Evolutionary conservation across 1,284 basidiomycete genomes (phyloP).

Genomic region (Coniophora puteana): DNA sequence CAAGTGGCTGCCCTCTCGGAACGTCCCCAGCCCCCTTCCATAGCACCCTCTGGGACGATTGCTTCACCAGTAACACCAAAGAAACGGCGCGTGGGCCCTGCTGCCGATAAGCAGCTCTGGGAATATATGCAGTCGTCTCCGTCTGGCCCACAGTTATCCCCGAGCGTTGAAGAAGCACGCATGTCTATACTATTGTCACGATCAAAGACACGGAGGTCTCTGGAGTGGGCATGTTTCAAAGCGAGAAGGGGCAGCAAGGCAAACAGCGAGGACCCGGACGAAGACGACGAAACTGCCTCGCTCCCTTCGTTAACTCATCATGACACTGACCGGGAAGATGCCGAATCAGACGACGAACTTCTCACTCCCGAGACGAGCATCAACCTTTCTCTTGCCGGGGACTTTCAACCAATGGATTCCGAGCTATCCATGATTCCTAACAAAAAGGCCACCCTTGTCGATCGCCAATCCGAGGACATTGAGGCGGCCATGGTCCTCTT

Average conservation of each 20-base stretch:
- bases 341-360: constrained; percentile 23
- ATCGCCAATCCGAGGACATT: constrained; percentile 30
- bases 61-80: not conserved
- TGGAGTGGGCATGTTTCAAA: constrained; percentile 46
- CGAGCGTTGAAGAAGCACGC: constrained; percentile 26
- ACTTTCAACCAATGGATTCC: no score
- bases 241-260: constrained; percentile 32
- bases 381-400: constrained; percentile 3
- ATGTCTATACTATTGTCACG: constrained; percentile 26
- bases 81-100: constrained; percentile 11
- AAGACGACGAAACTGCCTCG: constrained; percentile 14
- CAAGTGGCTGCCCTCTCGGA: constrained; percentile 36
- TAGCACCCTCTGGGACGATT: constrained; percentile 3
- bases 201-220: constrained; percentile 31
- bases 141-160: constrained; percentile 30
- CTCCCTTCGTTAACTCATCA: constrained; percentile 7
- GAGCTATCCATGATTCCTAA: no score
- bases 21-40: constrained; percentile 22
- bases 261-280: constrained; percentile 22
- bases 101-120: constrained; percentile 32
- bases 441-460: no score
- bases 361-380: constrained; percentile 17
- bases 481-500: constrained; percentile 43
- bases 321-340: constrained; percentile 19
- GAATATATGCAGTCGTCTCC: constrained; percentile 42